A percentile compares a stretch with the other conserved stretches of the same genome.
phyloP scores from a whole-genome alignment of 257 asterid species.

The Fraxinus americana region DNA sequence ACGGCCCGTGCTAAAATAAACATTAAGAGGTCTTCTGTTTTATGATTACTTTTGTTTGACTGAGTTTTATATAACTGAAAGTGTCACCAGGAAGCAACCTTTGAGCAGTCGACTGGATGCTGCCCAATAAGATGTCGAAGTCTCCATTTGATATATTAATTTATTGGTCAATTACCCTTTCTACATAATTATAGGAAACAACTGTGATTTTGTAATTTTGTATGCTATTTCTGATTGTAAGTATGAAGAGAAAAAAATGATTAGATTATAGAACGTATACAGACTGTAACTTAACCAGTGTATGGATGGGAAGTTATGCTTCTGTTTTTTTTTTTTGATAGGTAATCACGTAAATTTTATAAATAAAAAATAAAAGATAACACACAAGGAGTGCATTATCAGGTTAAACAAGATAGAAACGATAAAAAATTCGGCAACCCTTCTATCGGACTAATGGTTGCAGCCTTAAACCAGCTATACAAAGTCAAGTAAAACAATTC shows the following conservation, averaged over 20 bases:
- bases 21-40: constrained; percentile 17
- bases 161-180: constrained; percentile 9
- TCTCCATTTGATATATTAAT: background rate
- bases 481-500: too few species aligned
- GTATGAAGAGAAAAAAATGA: constrained; percentile 9
- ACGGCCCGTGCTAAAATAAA: constrained; percentile 15
- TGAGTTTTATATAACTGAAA: background rate
- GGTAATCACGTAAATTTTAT: too few species aligned
- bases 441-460: too few species aligned
- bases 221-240: constrained; percentile 3
- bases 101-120: constrained; percentile 18
- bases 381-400: too few species aligned
- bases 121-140: background rate
- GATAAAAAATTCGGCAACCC: too few species aligned
- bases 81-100: constrained; percentile 5
- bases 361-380: too few species aligned
- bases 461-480: too few species aligned
- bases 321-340: too few species aligned
- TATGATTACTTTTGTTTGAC: constrained; percentile 17
- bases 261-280: constrained; percentile 5
- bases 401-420: too few species aligned
- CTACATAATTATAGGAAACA: constrained; percentile 13
- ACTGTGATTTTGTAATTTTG: background rate
- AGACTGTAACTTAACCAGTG: background rate
- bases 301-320: constrained; percentile 11